These are phyloP conservation scores for Bipolaris oryzae DNA, from an alignment of 2,329 filamentous ascomycete genomes.

Conservation along the genomic window DNA sequence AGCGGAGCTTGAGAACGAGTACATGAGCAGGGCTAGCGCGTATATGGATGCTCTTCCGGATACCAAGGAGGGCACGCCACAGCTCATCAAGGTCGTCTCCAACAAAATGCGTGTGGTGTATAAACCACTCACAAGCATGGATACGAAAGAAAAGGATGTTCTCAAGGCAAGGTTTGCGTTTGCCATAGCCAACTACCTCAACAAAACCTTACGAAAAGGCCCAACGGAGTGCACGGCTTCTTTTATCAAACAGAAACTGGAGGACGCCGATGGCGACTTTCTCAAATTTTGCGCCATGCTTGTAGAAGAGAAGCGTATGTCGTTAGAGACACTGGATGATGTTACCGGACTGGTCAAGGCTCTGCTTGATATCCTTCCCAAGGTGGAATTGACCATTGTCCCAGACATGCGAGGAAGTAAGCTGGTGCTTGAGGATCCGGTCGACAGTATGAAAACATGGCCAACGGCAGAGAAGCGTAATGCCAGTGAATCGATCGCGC, in stretches of 20 bases:
- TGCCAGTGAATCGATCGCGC: slow-evolving; percentile 24
- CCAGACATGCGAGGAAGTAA: background rate
- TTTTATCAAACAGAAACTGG: slow-evolving; percentile 21
- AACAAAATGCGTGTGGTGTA: slow-evolving; percentile 27
- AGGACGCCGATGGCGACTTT: slow-evolving; percentile 28
- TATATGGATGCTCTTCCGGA: slow-evolving; percentile 25
- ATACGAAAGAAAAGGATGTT: slow-evolving; percentile 14
- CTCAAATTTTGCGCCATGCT: slow-evolving; percentile 30
- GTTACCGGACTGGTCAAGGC: slow-evolving; percentile 31
- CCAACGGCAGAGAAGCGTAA: slow-evolving; percentile 40
- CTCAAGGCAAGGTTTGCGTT: slow-evolving; percentile 26
- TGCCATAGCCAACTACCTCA: slow-evolving; percentile 30
- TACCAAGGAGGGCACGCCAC: background rate
- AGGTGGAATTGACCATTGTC: background rate
- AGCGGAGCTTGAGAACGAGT: slow-evolving; percentile 20
- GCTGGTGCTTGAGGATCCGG: slow-evolving; percentile 3
- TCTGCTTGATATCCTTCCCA: slow-evolving; percentile 25
- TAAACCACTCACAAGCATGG: slow-evolving; percentile 3
- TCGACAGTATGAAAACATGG: slow-evolving; percentile 31
- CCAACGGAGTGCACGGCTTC: slow-evolving; percentile 14
- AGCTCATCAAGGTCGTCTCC: slow-evolving; percentile 23
- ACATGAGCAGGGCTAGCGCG: slow-evolving; percentile 23
- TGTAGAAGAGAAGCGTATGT: slow-evolving; percentile 25
- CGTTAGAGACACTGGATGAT: slow-evolving; percentile 29
- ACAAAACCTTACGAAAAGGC: slow-evolving; percentile 20